These are phyloP conservation scores for Solanum okadae DNA, from an alignment of 257 asterid species.

Conservation along the genomic window DNA sequence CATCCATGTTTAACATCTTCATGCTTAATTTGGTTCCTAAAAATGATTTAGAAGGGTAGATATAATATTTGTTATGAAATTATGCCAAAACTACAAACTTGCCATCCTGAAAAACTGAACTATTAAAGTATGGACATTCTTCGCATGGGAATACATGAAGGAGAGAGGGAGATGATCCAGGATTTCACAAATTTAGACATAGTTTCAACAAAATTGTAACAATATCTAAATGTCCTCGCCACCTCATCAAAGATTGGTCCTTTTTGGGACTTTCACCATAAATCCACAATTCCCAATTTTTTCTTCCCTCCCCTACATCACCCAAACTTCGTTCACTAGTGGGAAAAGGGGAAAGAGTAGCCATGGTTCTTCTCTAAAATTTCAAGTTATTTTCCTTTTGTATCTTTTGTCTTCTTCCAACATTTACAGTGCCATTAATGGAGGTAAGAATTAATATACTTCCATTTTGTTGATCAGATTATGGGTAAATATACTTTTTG, in stretches of 20 bases:
- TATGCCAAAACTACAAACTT: background rate
- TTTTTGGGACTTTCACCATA: background rate
- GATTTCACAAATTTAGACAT: background rate
- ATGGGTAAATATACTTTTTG: background rate
- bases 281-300: background rate
- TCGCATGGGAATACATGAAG: background rate
- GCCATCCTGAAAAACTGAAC: background rate
- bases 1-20: background rate
- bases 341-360: background rate
- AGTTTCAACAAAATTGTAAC: background rate
- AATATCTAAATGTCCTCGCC: background rate
- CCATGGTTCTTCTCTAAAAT: background rate
- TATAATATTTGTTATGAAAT: background rate
- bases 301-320: background rate
- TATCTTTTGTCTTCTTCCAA: background rate
- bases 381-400: background rate
- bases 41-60: background rate
- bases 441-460: background rate
- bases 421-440: background rate
- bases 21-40: conserved; percentile 8
- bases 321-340: background rate
- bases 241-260: background rate
- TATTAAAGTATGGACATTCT: background rate
- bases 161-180: background rate
- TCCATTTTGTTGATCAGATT: background rate